Conservation (phyloP, 257 asterid species). For the Pogostemon cablin region DNA sequence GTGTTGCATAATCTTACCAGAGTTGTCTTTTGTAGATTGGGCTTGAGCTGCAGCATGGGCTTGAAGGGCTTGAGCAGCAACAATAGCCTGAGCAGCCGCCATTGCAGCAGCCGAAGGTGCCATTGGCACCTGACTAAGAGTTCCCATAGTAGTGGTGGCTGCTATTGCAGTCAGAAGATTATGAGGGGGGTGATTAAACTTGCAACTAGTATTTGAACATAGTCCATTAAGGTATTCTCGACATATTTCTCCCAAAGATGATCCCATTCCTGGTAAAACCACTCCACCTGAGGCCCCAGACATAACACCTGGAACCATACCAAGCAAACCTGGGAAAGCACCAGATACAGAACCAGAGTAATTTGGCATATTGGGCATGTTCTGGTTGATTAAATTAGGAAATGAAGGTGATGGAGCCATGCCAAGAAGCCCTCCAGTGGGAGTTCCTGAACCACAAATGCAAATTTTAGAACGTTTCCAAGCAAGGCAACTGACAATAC, state of each 20-base stretch:
- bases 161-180: slow-evolving; percentile 81
- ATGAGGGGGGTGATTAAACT: slow-evolving; percentile 87
- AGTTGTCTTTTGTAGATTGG: slow-evolving; percentile 56
- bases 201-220: slow-evolving; percentile 81
- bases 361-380: slow-evolving; percentile 99
- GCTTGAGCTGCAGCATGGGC: slow-evolving; percentile 96
- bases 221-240: slow-evolving; percentile 86
- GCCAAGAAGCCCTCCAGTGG: slow-evolving; percentile 88
- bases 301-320: slow-evolving; percentile 91
- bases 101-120: slow-evolving; percentile 99
- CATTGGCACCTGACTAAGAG: slow-evolving; percentile 90
- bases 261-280: slow-evolving; percentile 90
- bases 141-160: slow-evolving; percentile 78
- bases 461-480: slow-evolving; percentile 24
- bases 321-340: slow-evolving; percentile 93
- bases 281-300: slow-evolving; percentile 95
- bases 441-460: slow-evolving; percentile 57
- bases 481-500: slow-evolving; percentile 21
- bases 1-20: slow-evolving; percentile 47
- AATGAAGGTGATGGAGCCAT: slow-evolving; percentile 67
- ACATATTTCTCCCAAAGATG: slow-evolving; percentile 89
- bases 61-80: slow-evolving; percentile 98
- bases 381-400: slow-evolving; percentile 87
- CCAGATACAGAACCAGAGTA: slow-evolving; percentile 92
- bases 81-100: slow-evolving; percentile 99